These are phyloP conservation scores for Erythrophleum ivorense DNA, from an alignment of 331 rosid genomes.

Conservation along the genomic window DNA sequence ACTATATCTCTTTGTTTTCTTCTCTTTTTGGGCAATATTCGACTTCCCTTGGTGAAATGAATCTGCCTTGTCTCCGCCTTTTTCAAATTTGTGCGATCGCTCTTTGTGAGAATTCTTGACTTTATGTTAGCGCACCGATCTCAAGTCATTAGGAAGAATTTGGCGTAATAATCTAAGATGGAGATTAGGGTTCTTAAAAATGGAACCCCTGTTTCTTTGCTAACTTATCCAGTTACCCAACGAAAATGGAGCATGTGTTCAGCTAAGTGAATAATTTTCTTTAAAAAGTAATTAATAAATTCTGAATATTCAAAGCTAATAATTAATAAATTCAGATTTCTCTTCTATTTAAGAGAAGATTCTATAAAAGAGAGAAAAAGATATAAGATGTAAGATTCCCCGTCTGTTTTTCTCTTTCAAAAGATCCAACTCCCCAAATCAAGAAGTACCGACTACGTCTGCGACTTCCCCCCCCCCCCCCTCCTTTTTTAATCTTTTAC, in stretches of 20 bases:
- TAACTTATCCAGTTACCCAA: neutral
- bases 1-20: constrained; percentile 25
- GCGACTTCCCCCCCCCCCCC: too few species aligned
- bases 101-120: neutral
- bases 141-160: neutral
- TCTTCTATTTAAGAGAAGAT: too few species aligned
- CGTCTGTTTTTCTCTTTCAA: too few species aligned
- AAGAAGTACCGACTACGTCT: neutral
- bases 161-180: neutral
- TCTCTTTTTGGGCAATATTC: constrained; percentile 11
- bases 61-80: neutral
- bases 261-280: neutral
- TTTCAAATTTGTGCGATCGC: neutral
- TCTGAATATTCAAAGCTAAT: neutral
- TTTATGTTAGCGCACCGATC: neutral
- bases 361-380: too few species aligned
- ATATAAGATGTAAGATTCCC: too few species aligned
- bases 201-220: neutral
- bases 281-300: neutral
- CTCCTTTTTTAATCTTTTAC: neutral
- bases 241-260: neutral
- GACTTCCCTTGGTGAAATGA: constrained; percentile 16
- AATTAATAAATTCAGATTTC: too few species aligned
- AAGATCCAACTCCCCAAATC: neutral
- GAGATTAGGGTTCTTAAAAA: neutral